Evolutionary conservation across 371 early-diverging fungal genomes (phyloP).

Genomic region (Rhizopus delemar): DNA sequence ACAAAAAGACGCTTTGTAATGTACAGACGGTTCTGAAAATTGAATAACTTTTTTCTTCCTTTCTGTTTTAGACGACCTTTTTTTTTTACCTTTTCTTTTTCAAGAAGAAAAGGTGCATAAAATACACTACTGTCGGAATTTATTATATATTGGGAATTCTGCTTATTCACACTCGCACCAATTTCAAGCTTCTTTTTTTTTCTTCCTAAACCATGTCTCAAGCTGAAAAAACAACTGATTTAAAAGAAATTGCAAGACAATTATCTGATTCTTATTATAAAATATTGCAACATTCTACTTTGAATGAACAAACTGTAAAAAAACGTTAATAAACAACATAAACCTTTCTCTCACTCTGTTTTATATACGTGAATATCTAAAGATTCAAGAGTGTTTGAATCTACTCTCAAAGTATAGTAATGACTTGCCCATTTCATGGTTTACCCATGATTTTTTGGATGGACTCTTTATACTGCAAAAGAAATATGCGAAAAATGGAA

Average conservation of each 20-base stretch:
- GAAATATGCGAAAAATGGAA: constrained; percentile 1
- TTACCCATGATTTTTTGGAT: constrained; percentile 32
- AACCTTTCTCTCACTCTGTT: neutral
- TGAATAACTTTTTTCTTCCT: too few species aligned
- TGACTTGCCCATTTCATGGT: constrained; percentile 51
- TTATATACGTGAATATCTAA: neutral
- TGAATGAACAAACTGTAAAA: constrained; percentile 23
- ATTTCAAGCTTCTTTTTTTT: constrained; percentile 1
- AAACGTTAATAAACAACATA: neutral
- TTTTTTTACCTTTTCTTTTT: too few species aligned
- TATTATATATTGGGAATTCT: neutral
- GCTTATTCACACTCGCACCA: neutral
- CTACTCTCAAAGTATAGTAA: constrained; percentile 41
- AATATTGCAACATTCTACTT: constrained; percentile 30
- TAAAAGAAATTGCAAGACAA: constrained; percentile 39
- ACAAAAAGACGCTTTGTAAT: too few species aligned
- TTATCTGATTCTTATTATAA: constrained; percentile 43
- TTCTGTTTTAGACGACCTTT: too few species aligned
- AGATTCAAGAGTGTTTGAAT: constrained; percentile 31
- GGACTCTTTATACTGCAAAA: constrained; percentile 20
- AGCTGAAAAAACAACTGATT: constrained; percentile 17
- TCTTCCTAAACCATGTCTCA: neutral
- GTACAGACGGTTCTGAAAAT: too few species aligned
- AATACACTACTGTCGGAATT: too few species aligned
- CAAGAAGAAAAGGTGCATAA: too few species aligned